Conservation (phyloP, 192 early-diverging fungal species). For the Backusella morwellensis region DNA sequence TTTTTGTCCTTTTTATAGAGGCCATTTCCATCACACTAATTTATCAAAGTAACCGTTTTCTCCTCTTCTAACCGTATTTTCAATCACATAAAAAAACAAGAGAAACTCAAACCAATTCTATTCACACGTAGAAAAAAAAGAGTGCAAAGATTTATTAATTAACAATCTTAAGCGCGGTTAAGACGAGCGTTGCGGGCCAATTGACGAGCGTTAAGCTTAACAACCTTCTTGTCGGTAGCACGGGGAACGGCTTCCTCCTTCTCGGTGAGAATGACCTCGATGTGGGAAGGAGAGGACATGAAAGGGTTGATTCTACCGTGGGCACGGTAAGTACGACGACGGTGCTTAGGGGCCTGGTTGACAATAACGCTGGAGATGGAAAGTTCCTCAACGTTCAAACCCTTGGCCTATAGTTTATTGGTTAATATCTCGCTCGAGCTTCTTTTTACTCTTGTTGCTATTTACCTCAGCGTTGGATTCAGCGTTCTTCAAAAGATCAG, state of each 20-base stretch:
- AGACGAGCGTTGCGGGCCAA: slow-evolving; percentile 49
- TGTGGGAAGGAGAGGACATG: slow-evolving; percentile 94
- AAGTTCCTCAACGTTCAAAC: slow-evolving; percentile 84
- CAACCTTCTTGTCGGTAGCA: slow-evolving; percentile 57
- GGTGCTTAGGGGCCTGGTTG: slow-evolving; percentile 97
- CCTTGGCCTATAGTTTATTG: slow-evolving; percentile 66
- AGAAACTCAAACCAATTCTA: not conserved
- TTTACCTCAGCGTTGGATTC: slow-evolving; percentile 93
- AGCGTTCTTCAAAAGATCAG: slow-evolving; percentile 95
- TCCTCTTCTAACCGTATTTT: not conserved
- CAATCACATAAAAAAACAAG: not conserved
- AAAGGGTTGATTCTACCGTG: slow-evolving; percentile 96
- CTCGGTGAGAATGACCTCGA: slow-evolving; percentile 94
- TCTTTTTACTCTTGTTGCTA: not conserved
- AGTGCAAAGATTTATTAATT: not conserved
- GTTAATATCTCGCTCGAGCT: not conserved
- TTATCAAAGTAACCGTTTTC: not conserved
- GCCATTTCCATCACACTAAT: not conserved
- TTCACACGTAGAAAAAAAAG: not conserved
- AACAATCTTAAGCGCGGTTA: not conserved
- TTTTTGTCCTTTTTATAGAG: not conserved
- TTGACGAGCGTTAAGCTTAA: slow-evolving; percentile 55
- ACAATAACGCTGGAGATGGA: slow-evolving; percentile 95
- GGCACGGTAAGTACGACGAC: slow-evolving; percentile 96
- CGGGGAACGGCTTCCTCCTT: slow-evolving; percentile 76